These are phyloP conservation scores for Alternaria postmessia DNA, from an alignment of 2,329 filamentous ascomycete genomes.

Conservation along the genomic window DNA sequence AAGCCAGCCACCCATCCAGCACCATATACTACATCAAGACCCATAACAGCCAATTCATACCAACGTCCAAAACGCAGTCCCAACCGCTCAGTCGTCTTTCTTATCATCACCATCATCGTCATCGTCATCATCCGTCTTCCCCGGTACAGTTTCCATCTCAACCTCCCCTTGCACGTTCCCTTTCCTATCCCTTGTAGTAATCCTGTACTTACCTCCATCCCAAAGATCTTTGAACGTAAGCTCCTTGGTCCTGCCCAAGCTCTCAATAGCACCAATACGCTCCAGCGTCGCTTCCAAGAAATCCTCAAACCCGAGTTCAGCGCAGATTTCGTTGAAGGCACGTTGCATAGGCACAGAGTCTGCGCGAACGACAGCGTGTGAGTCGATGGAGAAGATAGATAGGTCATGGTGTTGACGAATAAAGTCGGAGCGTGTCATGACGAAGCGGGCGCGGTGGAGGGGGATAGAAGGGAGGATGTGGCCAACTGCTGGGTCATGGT, in stretches of 20 bases:
- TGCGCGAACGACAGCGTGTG: conserved; percentile 83
- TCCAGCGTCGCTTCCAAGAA: conserved; percentile 83
- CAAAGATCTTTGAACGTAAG: conserved; percentile 95
- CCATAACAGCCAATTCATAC: neutral
- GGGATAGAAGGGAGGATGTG: conserved; percentile 79
- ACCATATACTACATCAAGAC: neutral
- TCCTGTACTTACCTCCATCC: conserved; percentile 76
- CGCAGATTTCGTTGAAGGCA: conserved; percentile 86
- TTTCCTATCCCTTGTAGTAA: conserved; percentile 41
- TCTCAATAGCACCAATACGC: conserved; percentile 92
- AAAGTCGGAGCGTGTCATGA: conserved; percentile 97
- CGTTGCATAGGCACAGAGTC: conserved; percentile 96
- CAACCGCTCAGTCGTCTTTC: neutral
- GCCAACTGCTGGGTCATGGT: conserved; percentile 71
- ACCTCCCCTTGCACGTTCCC: conserved; percentile 40
- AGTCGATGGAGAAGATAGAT: conserved; percentile 95
- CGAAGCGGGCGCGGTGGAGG: conserved; percentile 61
- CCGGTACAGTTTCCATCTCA: conserved; percentile 44
- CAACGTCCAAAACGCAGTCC: neutral
- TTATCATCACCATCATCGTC: conserved; percentile 24
- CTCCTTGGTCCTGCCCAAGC: conserved; percentile 90
- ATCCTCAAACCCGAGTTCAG: conserved; percentile 77
- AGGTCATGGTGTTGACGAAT: conserved; percentile 91
- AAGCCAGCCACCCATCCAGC: neutral
- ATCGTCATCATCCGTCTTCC: conserved; percentile 38